Evolutionary conservation across 257 asterid genomes (phyloP).

Genomic region (Parsonsia alboflavescens): DNA sequence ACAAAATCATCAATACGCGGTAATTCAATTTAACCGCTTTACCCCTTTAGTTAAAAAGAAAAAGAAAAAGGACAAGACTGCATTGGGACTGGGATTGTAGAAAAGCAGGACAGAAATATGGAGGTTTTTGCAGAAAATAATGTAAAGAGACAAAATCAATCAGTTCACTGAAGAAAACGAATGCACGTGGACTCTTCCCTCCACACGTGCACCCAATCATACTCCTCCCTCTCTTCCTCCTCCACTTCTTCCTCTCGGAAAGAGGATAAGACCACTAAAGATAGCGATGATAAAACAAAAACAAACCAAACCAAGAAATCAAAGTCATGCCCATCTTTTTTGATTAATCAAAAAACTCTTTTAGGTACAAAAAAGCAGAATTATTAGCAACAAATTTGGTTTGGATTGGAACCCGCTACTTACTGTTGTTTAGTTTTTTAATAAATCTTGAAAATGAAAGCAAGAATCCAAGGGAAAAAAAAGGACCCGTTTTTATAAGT

Average conservation of each 20-base stretch:
- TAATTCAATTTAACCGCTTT: neutral
- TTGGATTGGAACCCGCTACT: constrained; percentile 5
- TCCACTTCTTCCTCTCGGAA: constrained; percentile 11
- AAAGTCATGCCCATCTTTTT: constrained; percentile 5
- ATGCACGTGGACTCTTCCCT: constrained; percentile 72
- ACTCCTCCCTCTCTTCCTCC: constrained; percentile 14
- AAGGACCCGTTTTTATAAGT: neutral
- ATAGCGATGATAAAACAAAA: constrained; percentile 1
- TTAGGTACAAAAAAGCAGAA: constrained; percentile 9
- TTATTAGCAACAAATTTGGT: constrained; percentile 9
- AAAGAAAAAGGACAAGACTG: constrained; percentile 4
- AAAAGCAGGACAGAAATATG: constrained; percentile 20
- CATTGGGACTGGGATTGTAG: constrained; percentile 19
- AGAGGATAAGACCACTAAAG: constrained; percentile 8
- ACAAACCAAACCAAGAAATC: neutral
- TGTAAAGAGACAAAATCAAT: constrained; percentile 47
- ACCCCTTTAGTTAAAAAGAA: neutral
- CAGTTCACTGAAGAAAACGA: constrained; percentile 53
- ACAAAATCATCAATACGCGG: neutral
- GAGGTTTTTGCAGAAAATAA: constrained; percentile 14
- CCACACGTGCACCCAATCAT: constrained; percentile 87
- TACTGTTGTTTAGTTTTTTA: neutral
- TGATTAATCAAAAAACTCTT: constrained; percentile 4
- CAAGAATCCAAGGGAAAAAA: neutral
- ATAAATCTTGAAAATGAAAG: neutral